A percentile compares a stretch with the other conserved stretches of the same genome.
These are phyloP conservation scores for Irpex sp. DNA, from an alignment of 1,284 basidiomycete genomes.

Conservation along the genomic window DNA sequence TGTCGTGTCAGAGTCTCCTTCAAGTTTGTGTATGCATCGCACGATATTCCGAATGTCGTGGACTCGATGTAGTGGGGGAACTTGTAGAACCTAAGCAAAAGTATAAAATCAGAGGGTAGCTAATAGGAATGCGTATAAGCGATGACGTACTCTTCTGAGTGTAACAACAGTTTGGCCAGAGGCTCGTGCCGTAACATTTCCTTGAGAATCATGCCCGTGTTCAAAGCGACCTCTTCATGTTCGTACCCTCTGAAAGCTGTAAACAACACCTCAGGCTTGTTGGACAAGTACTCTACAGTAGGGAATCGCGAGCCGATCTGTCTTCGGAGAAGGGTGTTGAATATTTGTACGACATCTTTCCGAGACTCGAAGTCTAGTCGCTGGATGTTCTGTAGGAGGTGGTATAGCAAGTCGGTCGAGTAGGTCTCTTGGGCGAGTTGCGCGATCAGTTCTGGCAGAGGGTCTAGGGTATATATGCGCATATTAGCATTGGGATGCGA, in stretches of 20 bases:
- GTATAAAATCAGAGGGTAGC: neutral
- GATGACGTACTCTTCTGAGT: slow-evolving; percentile 83
- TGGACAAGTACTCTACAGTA: slow-evolving; percentile 90
- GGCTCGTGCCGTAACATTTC: slow-evolving; percentile 97
- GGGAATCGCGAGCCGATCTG: slow-evolving; percentile 93
- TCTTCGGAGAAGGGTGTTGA: slow-evolving; percentile 91
- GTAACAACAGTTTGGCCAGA: slow-evolving; percentile 85
- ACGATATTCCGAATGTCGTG: slow-evolving; percentile 97
- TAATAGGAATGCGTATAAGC: neutral
- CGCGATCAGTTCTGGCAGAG: slow-evolving; percentile 82
- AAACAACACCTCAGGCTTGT: slow-evolving; percentile 87
- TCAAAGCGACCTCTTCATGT: slow-evolving; percentile 93
- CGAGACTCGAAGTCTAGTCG: slow-evolving; percentile 95
- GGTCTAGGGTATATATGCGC: slow-evolving; percentile 44
- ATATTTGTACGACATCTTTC: slow-evolving; percentile 97
- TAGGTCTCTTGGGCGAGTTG: slow-evolving; percentile 97
- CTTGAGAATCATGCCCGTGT: slow-evolving; percentile 96
- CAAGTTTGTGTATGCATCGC: slow-evolving; percentile 95
- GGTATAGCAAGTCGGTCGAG: slow-evolving; percentile 81
- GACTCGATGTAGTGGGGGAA: slow-evolving; percentile 98
- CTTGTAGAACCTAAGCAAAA: slow-evolving; percentile 78
- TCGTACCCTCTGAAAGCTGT: slow-evolving; percentile 87
- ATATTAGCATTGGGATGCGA: neutral
- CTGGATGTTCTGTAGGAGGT: slow-evolving; percentile 79
- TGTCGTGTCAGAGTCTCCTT: slow-evolving; percentile 96